Evolutionary conservation across 2,329 filamentous ascomycete genomes (phyloP).

Genomic region (Verticillium zaregamsianum): DNA sequence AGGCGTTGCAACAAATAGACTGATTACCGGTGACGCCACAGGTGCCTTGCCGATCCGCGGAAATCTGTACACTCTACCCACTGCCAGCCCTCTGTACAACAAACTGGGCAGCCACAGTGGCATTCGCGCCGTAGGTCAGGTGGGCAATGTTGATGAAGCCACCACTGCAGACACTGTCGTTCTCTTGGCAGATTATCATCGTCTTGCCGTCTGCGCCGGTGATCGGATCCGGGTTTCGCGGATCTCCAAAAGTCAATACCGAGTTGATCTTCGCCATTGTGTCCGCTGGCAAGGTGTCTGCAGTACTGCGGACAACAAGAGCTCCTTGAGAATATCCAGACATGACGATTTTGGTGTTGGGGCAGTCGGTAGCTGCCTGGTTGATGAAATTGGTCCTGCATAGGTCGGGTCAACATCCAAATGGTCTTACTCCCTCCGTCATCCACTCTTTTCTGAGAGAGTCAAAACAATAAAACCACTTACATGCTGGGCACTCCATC

Average conservation of each 20-base stretch:
- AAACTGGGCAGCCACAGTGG: constrained; percentile 17
- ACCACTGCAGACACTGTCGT: constrained; percentile 21
- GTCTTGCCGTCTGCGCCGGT: constrained; percentile 13
- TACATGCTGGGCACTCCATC: constrained; percentile 18
- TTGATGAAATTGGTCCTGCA: constrained; percentile 27
- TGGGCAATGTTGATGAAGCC: constrained; percentile 22
- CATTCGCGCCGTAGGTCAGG: constrained; percentile 21
- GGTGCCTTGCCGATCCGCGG: too few species aligned
- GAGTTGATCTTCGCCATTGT: constrained; percentile 20
- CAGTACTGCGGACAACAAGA: constrained; percentile 20
- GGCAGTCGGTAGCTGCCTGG: constrained; percentile 22
- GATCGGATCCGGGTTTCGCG: constrained; percentile 14
- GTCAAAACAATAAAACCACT: not conserved
- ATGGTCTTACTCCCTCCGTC: too few species aligned
- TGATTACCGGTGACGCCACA: too few species aligned
- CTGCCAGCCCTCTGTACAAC: constrained; percentile 5
- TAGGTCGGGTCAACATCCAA: not conserved
- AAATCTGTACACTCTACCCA: not conserved
- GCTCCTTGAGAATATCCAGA: constrained; percentile 24
- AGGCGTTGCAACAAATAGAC: too few species aligned
- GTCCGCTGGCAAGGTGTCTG: constrained; percentile 13
- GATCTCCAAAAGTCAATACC: constrained; percentile 25
- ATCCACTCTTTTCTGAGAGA: not conserved
- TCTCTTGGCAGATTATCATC: constrained; percentile 17
- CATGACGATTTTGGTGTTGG: constrained; percentile 17